These are phyloP conservation scores for Thuja plicata DNA, from an alignment of 83 land plant genomes.

Conservation along the genomic window DNA sequence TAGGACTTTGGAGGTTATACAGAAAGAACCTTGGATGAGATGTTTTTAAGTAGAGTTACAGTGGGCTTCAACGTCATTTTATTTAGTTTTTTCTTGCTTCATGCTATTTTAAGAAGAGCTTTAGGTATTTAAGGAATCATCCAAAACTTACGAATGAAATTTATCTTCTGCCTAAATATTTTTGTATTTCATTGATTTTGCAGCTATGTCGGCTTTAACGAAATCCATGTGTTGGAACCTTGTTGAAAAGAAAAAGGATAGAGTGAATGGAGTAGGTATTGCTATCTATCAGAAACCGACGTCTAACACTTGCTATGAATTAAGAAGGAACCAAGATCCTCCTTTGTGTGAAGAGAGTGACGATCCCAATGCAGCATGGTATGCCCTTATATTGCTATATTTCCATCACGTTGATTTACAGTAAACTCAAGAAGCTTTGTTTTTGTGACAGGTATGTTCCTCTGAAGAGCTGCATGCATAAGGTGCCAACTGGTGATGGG, in stretches of 20 bases:
- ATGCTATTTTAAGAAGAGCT: background rate
- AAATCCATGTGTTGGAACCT: constrained; percentile 69
- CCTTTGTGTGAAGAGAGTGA: constrained; percentile 71
- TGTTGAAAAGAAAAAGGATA: constrained; percentile 37
- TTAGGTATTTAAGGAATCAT: background rate
- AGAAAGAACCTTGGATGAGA: background rate
- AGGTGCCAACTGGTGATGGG: constrained; percentile 43
- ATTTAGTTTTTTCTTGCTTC: background rate
- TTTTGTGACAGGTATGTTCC: constrained; percentile 82
- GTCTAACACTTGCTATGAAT: constrained; percentile 58
- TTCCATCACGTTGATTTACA: background rate
- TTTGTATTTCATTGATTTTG: constrained; percentile 1
- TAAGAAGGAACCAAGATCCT: constrained; percentile 34
- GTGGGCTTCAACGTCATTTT: background rate
- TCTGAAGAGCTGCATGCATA: constrained; percentile 83
- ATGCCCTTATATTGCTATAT: constrained; percentile 2
- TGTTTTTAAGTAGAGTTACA: background rate
- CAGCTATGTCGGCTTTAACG: constrained; percentile 61
- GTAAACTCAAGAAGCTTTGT: background rate
- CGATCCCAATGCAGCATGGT: constrained; percentile 87
- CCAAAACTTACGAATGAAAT: background rate
- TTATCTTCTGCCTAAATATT: constrained; percentile 9
- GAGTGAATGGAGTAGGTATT: constrained; percentile 48
- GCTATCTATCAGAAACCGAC: constrained; percentile 67
- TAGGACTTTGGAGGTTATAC: background rate